Base-by-base conservation (phyloP, 164 flowering plant species). In the Tetrastigma voinierianum region DNA sequence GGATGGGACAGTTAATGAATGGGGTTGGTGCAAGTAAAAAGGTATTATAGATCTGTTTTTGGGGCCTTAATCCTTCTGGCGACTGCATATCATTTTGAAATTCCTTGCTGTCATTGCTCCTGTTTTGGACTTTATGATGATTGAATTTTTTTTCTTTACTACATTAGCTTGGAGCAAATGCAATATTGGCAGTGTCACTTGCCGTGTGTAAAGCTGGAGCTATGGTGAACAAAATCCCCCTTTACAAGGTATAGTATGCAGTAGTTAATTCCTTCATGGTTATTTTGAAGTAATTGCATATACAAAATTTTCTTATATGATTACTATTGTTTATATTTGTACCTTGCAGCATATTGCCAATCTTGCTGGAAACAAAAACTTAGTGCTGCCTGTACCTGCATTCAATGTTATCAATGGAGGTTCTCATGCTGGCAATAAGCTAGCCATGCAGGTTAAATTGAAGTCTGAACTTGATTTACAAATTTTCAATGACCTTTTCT, bases 11-110 rank as follows among this genome's bases (percentile, higher is more conserved):
- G 81, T 77, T 14, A 92, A 90, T 57, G 97, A 92, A 82, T 92
- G 96, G 97, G 97, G 96, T 57, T 92, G 97, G 97, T 92, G 97
- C 87, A 92, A 92, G 64, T 94, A 90, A 55, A n/a, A 92, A 91
- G 97, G 97, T 91, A 81, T 32, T 4, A 32, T 32, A 32, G 0
- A 32, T 3, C 8, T 3, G 40, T 32, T 32, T 32, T 32, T 32
- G 6, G 6, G 40, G 0, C 40, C 7, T 32, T 32, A 32, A 32
- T 32, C 0, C 7, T 32, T 32, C 40, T 32, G 0, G 6, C 6
- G 40, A 32, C 40, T 3, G 40, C 40, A 32, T 32, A 32, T 32
- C 6, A 32, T 32, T 32, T 32, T n/a, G 6, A 32, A 32, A 7
- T 32, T 32, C 6, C 40, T 32, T 32, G 6, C 6, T 32, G 40